Percentiles rank a stretch among this genome's conserved stretches.
phyloP scores from a whole-genome alignment of 257 asterid genomes.

The Fraxinus cuspidata region DNA sequence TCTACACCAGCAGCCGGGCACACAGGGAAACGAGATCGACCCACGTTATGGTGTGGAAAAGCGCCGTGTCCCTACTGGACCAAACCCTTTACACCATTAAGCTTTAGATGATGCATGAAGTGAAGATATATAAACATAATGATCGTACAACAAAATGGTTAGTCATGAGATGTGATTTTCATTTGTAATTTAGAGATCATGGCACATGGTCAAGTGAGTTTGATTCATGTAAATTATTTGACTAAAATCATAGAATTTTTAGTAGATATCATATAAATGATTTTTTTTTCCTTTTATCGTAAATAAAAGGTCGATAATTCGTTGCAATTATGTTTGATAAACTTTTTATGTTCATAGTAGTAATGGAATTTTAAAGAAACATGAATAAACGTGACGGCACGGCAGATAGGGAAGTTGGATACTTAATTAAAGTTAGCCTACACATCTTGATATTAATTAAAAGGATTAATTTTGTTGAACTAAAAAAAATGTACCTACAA shows the following conservation, averaged over 20 bases:
- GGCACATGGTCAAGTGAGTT: neutral
- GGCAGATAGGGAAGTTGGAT: neutral
- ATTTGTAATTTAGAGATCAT: constrained; percentile 17
- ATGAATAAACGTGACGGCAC: neutral
- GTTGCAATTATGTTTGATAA: neutral
- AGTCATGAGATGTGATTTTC: constrained; percentile 20
- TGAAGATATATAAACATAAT: neutral
- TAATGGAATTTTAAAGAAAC: neutral
- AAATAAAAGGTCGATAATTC: neutral
- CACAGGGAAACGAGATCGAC: constrained; percentile 40
- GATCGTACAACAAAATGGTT: constrained; percentile 27
- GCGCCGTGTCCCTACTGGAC: constrained; percentile 80
- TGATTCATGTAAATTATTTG: neutral
- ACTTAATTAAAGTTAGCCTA: constrained; percentile 15
- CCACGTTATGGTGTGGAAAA: constrained; percentile 74
- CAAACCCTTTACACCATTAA: constrained; percentile 82
- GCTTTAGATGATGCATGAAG: neutral
- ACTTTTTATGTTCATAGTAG: neutral
- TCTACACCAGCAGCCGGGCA: neutral
- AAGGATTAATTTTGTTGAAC: no score
- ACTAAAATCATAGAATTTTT: neutral
- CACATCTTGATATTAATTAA: constrained; percentile 32
- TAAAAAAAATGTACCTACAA: no score
- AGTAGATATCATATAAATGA: neutral
- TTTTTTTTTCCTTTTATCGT: neutral